Percentiles rank a stretch among this genome's conserved stretches.
Evolutionary conservation across 2,329 filamentous ascomycete species (phyloP).

Genomic region (Fusarium sacchari): DNA sequence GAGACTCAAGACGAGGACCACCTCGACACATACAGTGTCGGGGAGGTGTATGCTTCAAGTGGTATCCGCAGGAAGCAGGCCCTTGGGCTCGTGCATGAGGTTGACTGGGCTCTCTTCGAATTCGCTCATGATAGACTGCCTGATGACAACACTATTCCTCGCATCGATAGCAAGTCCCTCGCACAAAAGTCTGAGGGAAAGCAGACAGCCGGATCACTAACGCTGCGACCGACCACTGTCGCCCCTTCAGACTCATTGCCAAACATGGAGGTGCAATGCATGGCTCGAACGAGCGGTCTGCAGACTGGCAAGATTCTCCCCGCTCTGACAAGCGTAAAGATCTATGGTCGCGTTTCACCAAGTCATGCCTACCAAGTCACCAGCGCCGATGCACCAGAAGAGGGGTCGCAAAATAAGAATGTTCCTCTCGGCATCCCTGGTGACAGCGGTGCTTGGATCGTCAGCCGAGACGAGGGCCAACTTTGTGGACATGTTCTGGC

Average conservation of each 20-base stretch:
- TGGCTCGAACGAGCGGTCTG: conserved; percentile 86
- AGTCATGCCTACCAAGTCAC: conserved; percentile 75
- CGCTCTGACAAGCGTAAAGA: conserved; percentile 84
- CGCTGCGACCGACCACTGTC: conserved; percentile 65
- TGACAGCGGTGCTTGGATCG: conserved; percentile 93
- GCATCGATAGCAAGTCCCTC: conserved; percentile 25
- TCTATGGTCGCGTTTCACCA: conserved; percentile 84
- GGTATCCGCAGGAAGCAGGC: conserved; percentile 82
- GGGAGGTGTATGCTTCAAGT: conserved; percentile 88
- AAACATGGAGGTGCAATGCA: conserved; percentile 84
- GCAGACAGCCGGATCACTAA: conserved; percentile 44
- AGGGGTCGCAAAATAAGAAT: conserved; percentile 27
- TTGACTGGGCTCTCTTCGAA: conserved; percentile 93
- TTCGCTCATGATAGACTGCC: conserved; percentile 78
- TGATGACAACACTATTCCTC: conserved; percentile 74
- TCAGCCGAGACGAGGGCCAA: conserved; percentile 80
- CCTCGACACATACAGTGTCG: conserved; percentile 81
- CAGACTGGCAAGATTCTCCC: conserved; percentile 81
- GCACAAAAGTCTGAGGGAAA: conserved; percentile 11
- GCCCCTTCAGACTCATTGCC: conserved; percentile 71
- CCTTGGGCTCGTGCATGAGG: conserved; percentile 82
- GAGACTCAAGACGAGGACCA: conserved; percentile 83
- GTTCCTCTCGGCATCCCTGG: conserved; percentile 76
- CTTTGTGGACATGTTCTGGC: conserved; percentile 92
- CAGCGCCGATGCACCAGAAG: conserved; percentile 47